Conservation (phyloP, 768 basidiomycete species). For the Termitomyces sp. region DNA sequence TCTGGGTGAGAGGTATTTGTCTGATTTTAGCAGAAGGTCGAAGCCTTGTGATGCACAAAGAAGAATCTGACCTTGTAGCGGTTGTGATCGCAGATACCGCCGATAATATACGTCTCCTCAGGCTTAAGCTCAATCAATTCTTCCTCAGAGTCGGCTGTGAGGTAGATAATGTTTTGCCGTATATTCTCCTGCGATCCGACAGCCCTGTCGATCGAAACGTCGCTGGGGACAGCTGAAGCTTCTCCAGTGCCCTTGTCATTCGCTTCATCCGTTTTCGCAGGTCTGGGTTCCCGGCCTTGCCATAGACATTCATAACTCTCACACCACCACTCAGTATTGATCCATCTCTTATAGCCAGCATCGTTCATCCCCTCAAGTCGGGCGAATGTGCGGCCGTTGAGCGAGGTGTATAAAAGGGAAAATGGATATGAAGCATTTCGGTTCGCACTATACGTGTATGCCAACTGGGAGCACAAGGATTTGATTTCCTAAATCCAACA, state of each 20-base stretch:
- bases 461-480: conserved; percentile 85
- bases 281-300: conserved; percentile 21
- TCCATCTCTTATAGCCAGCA: conserved; percentile 75
- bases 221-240: not conserved
- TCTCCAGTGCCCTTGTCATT: not conserved
- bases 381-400: conserved; percentile 62
- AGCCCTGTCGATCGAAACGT: not conserved
- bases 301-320: conserved; percentile 71
- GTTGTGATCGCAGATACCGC: conserved; percentile 94
- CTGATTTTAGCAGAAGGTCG: not conserved
- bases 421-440: conserved; percentile 69
- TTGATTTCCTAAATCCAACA: conserved; percentile 66
- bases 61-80: conserved; percentile 70
- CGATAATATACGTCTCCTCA: conserved; percentile 89
- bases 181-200: conserved; percentile 10
- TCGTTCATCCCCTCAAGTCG: conserved; percentile 62
- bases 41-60: not conserved
- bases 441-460: conserved; percentile 89
- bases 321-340: conserved; percentile 77
- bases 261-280: not conserved
- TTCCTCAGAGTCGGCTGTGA: conserved; percentile 90
- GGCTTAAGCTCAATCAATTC: conserved; percentile 80
- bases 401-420: conserved; percentile 71
- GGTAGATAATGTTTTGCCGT: conserved; percentile 69
- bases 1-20: conserved; percentile 36